phyloP scores from a whole-genome alignment of 345 rosid species.

The Toxicodendron radicans region DNA sequence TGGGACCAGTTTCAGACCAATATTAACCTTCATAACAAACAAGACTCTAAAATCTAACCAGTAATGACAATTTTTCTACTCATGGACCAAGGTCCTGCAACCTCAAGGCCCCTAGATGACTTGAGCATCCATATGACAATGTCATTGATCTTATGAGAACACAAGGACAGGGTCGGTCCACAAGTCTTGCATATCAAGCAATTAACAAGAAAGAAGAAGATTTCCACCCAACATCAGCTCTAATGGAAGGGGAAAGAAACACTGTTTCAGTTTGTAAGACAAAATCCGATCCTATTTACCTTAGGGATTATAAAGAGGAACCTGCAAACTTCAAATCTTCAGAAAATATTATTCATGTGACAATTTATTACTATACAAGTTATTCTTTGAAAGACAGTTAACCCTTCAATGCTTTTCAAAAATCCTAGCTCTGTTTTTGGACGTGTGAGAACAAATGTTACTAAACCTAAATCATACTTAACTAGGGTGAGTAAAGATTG shows the following conservation, averaged over 20 bases:
- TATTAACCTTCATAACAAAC: background rate
- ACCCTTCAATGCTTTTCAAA: background rate
- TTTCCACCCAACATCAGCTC: no score
- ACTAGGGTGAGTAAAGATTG: background rate
- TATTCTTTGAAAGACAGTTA: background rate
- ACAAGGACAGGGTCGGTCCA: no score
- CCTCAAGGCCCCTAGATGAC: background rate
- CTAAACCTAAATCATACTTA: background rate
- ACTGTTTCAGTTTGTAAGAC: no score
- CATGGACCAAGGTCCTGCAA: background rate
- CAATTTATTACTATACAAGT: background rate
- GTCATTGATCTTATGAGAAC: background rate
- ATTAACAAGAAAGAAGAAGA: no score
- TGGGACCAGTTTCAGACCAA: background rate
- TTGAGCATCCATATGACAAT: background rate
- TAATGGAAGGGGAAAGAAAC: no score
- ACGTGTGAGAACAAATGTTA: background rate
- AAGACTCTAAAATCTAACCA: conserved; percentile 1
- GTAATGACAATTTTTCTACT: background rate
- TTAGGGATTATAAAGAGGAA: background rate
- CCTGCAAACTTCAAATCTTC: background rate
- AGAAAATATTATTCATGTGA: background rate
- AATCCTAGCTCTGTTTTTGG: background rate
- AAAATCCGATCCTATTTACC: no score
- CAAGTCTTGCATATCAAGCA: no score